Evolutionary conservation across 257 asterid genomes (phyloP).

Genomic region (Mentha longifolia): DNA sequence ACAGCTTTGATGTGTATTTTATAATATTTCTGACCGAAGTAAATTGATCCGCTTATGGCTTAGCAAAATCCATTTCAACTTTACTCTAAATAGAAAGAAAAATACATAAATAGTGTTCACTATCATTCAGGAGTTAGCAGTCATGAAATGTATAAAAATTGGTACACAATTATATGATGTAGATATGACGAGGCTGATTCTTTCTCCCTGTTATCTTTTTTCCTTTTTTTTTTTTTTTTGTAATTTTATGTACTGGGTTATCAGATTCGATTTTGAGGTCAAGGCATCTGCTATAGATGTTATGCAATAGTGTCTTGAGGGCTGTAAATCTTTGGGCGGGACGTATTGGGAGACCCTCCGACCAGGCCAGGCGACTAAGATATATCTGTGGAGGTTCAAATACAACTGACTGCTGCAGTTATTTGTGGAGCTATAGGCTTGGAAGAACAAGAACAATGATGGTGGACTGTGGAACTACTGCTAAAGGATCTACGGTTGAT

Average conservation of each 20-base stretch:
- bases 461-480: slow-evolving; percentile 79
- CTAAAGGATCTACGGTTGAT: slow-evolving; percentile 60
- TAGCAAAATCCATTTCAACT: background rate
- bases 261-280: slow-evolving; percentile 36
- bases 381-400: slow-evolving; percentile 48
- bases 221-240: too few species aligned
- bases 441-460: slow-evolving; percentile 61
- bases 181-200: slow-evolving; percentile 27
- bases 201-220: background rate
- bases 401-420: slow-evolving; percentile 46
- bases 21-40: background rate
- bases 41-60: slow-evolving; percentile 7
- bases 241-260: background rate
- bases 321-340: slow-evolving; percentile 54
- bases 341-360: slow-evolving; percentile 46
- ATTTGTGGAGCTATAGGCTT: slow-evolving; percentile 42
- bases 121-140: slow-evolving; percentile 1
- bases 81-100: too few species aligned
- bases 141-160: background rate
- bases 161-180: background rate
- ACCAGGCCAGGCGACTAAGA: slow-evolving; percentile 48
- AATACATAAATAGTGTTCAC: background rate
- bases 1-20: slow-evolving; percentile 1
- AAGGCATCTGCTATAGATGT: slow-evolving; percentile 65
- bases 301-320: slow-evolving; percentile 75